phyloP scores from a whole-genome alignment of 2,329 filamentous ascomycete genomes.

The Fragosphaeria purpurea region DNA sequence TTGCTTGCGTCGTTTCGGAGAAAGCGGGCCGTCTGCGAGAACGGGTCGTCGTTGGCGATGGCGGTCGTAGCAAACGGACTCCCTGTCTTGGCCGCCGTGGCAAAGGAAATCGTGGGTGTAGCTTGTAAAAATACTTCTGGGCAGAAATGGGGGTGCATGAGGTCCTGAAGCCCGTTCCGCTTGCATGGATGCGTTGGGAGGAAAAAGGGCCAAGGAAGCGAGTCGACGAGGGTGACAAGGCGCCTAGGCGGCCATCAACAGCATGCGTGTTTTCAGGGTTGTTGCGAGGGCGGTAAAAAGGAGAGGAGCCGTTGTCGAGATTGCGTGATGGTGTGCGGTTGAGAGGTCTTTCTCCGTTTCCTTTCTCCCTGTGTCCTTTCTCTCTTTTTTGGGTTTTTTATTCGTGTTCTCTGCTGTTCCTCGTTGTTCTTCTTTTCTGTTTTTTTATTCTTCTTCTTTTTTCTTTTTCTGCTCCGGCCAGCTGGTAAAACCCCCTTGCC shows the following conservation, averaged over 20 bases:
- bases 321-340: too few species aligned
- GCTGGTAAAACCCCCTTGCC: too few species aligned
- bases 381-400: too few species aligned
- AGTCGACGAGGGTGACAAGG: background rate
- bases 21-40: background rate
- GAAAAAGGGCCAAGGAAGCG: background rate
- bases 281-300: too few species aligned
- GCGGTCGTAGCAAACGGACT: background rate
- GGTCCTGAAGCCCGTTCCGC: constrained; percentile 9
- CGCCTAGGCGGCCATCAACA: constrained; percentile 7
- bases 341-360: too few species aligned
- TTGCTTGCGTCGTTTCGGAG: background rate
- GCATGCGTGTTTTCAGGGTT: background rate
- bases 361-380: too few species aligned
- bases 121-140: background rate
- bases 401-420: too few species aligned
- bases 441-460: too few species aligned
- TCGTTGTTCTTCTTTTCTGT: too few species aligned
- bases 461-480: too few species aligned
- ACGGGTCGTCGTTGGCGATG: background rate
- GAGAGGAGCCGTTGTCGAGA: too few species aligned
- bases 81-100: background rate
- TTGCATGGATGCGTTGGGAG: constrained; percentile 11
- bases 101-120: too few species aligned
- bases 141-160: constrained; percentile 1